These are phyloP conservation scores for Meyerozyma smithsonii DNA, from an alignment of 1,139 yeast genomes.

Conservation along the genomic window DNA sequence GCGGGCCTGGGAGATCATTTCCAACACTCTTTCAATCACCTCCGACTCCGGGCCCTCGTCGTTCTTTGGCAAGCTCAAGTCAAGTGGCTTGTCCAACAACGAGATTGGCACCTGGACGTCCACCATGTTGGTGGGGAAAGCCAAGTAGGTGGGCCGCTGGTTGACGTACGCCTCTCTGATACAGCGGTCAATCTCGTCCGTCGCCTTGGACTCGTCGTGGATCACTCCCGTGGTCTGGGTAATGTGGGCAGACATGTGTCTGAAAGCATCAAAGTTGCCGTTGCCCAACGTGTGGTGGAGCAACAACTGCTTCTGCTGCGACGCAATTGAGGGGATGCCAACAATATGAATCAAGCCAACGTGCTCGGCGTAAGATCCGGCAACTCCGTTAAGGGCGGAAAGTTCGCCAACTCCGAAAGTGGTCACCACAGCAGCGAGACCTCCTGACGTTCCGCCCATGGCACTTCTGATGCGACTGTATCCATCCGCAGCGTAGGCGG, in stretches of 20 bases:
- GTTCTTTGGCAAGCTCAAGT: conserved; percentile 24
- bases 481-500: conserved; percentile 70
- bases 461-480: conserved; percentile 55
- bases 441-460: conserved; percentile 21
- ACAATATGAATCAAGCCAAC: conserved; percentile 53
- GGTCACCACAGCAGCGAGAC: conserved; percentile 52
- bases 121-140: conserved; percentile 36
- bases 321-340: conserved; percentile 54
- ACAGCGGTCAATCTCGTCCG: conserved; percentile 32
- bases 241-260: conserved; percentile 48
- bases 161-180: conserved; percentile 32
- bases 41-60: conserved; percentile 28
- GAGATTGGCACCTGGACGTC: conserved; percentile 28
- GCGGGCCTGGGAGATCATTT: conserved; percentile 23
- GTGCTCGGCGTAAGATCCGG: conserved; percentile 58
- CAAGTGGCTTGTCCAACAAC: conserved; percentile 27
- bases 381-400: conserved; percentile 55
- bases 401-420: conserved; percentile 69
- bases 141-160: conserved; percentile 37
- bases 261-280: conserved; percentile 79
- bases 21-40: conserved; percentile 25
- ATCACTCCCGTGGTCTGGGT: conserved; percentile 29
- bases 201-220: conserved; percentile 25
- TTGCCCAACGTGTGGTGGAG: conserved; percentile 71
- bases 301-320: conserved; percentile 56